Evolutionary conservation across 2,329 filamentous ascomycete species (phyloP).

Genomic region (Emergomyces africanus): DNA sequence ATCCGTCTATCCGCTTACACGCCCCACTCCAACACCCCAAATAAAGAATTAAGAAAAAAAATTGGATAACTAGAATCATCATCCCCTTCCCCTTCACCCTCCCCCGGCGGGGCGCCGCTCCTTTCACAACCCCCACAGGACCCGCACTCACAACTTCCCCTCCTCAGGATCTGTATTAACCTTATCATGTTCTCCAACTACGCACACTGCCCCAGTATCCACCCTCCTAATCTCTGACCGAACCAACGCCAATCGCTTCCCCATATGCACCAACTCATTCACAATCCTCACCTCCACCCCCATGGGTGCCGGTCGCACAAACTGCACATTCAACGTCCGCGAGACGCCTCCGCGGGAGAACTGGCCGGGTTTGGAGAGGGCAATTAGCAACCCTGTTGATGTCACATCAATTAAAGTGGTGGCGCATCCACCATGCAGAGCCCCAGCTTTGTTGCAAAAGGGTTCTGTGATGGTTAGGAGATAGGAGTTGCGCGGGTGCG

Average conservation of each 20-base stretch:
- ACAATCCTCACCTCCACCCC: slow-evolving; percentile 42
- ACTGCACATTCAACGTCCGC: slow-evolving; percentile 54
- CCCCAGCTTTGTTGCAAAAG: slow-evolving; percentile 81
- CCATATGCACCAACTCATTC: slow-evolving; percentile 46
- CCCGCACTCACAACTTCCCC: slow-evolving; percentile 11
- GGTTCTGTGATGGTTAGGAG: slow-evolving; percentile 59
- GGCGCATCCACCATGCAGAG: slow-evolving; percentile 72
- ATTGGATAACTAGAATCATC: no score
- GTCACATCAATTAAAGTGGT: slow-evolving; percentile 56
- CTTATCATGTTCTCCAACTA: slow-evolving; percentile 53
- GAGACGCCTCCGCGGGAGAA: slow-evolving; percentile 53
- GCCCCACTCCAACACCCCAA: no score
- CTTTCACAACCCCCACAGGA: no score
- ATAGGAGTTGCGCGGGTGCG: slow-evolving; percentile 23
- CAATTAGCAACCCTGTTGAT: slow-evolving; percentile 46
- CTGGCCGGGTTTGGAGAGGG: slow-evolving; percentile 45
- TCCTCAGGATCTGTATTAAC: slow-evolving; percentile 43
- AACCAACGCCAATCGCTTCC: slow-evolving; percentile 42
- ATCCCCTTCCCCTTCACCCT: no score
- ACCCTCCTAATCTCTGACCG: slow-evolving; percentile 43
- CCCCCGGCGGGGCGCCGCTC: no score
- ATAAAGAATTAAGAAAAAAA: no score
- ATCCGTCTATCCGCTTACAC: background rate
- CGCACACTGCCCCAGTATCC: slow-evolving; percentile 41
- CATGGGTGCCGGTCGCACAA: slow-evolving; percentile 47